Evolutionary conservation across 495 filamentous ascomycete species (phyloP).

Genomic region (Neurospora hispaniola): DNA sequence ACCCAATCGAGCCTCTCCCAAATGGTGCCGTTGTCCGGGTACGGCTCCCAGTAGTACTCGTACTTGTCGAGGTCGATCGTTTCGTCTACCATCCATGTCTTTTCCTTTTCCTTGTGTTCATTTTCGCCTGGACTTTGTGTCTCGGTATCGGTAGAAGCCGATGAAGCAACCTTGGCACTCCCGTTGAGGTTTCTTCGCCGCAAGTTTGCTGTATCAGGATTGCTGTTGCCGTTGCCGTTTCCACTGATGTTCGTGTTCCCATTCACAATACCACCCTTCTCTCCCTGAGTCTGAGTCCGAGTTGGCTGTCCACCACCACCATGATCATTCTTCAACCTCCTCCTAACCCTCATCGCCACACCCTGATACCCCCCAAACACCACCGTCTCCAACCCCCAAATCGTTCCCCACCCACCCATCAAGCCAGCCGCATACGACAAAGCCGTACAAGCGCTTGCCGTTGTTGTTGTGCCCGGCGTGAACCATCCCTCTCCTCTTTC

Average conservation of each 20-base stretch:
- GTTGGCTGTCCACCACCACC: too few species aligned
- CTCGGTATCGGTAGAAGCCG: background rate
- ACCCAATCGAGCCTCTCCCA: conserved; percentile 61
- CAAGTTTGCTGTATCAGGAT: background rate
- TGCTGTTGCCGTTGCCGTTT: background rate
- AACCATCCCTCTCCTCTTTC: background rate
- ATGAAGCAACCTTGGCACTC: background rate
- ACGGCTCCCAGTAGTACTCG: conserved; percentile 62
- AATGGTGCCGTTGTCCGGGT: conserved; percentile 45
- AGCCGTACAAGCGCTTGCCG: conserved; percentile 45
- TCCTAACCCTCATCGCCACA: conserved; percentile 51
- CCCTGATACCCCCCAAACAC: conserved; percentile 54
- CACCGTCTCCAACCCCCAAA: conserved; percentile 54
- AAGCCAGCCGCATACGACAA: conserved; percentile 60
- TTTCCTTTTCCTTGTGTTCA: conserved; percentile 20
- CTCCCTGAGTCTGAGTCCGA: too few species aligned
- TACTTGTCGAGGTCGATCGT: conserved; percentile 12
- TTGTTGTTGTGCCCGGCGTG: conserved; percentile 15
- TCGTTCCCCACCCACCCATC: conserved; percentile 49
- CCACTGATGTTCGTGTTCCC: too few species aligned
- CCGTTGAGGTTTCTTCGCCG: background rate
- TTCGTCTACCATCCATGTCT: conserved; percentile 19
- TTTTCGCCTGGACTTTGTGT: background rate
- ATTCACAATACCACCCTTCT: too few species aligned
- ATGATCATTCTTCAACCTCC: too few species aligned